phyloP scores from a whole-genome alignment of 78 protist genomes.

The Monocercomonoides exilis region DNA sequence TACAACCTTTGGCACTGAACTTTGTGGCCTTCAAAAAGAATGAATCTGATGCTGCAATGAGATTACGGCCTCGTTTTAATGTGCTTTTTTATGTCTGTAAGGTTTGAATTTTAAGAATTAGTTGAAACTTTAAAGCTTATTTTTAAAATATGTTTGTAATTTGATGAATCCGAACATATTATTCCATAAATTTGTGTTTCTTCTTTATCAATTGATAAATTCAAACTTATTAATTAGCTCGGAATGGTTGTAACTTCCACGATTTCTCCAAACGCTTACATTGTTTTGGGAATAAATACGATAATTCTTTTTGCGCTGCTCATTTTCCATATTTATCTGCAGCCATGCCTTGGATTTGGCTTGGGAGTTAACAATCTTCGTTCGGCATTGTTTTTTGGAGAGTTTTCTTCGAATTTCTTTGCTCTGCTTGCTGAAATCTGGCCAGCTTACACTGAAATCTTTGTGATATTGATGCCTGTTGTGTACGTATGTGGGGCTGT shows the following conservation, averaged over 20 bases:
- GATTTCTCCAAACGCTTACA: no score
- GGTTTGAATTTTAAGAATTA: not conserved
- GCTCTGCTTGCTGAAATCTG: not conserved
- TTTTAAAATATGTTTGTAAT: no score
- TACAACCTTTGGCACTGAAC: not conserved
- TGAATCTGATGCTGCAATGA: not conserved
- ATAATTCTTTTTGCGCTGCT: not conserved
- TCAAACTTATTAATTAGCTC: no score
- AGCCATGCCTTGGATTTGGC: not conserved
- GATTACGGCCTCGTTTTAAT: not conserved
- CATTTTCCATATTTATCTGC: not conserved
- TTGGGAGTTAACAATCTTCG: not conserved
- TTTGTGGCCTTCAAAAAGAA: not conserved
- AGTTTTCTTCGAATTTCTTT: not conserved
- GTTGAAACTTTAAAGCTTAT: no score
- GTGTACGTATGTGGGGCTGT: not conserved
- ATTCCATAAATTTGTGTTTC: no score
- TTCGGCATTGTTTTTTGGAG: not conserved
- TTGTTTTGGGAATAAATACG: not conserved
- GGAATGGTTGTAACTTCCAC: no score
- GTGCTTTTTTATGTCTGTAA: not conserved
- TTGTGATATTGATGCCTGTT: not conserved
- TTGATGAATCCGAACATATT: no score
- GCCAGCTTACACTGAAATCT: not conserved
- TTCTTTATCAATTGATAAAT: no score